A percentile compares a stretch with the other conserved stretches of the same genome.
Conservation (phyloP, 148 eudicot genomes). For the Camellia japonica region DNA sequence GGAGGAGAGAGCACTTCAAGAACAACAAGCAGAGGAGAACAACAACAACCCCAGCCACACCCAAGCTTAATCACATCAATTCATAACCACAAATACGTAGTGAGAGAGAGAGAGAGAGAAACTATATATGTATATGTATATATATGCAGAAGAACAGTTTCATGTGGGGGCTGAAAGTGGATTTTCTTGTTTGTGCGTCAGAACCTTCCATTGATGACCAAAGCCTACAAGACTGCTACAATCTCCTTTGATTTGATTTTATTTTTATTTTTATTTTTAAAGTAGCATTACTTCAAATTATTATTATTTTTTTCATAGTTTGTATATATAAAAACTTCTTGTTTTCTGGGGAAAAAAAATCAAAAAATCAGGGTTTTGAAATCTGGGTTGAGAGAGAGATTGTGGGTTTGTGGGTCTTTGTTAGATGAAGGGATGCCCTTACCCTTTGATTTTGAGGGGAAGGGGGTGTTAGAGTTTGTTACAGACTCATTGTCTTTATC, state of each 20-base stretch:
- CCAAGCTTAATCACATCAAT: not conserved
- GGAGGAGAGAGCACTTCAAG: constrained; percentile 25
- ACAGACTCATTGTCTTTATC: constrained; percentile 11
- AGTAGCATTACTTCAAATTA: too few relatives aligned
- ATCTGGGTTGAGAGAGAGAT: constrained; percentile 3
- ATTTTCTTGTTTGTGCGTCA: constrained; percentile 6
- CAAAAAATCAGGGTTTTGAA: not conserved
- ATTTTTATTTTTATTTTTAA: too few relatives aligned
- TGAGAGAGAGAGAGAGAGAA: not conserved
- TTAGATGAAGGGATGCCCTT: constrained; percentile 56
- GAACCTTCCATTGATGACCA: constrained; percentile 13
- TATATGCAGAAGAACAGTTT: constrained; percentile 17
- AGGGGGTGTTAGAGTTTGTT: constrained; percentile 40
- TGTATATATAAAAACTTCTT: too few relatives aligned
- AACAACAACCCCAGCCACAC: not conserved
- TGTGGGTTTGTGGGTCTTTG: constrained; percentile 12
- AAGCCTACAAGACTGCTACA: not conserved
- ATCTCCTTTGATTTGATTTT: not conserved
- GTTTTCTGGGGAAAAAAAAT: not conserved
- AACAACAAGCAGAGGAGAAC: not conserved
- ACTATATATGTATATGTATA: constrained; percentile 1
- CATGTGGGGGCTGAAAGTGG: constrained; percentile 19
- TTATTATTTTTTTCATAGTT: not conserved
- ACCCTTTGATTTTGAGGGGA: constrained; percentile 69
- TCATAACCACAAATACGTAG: too few relatives aligned